These are phyloP conservation scores for Albifimbria verrucaria DNA, from an alignment of 2,329 filamentous ascomycete genomes.

Conservation along the genomic window DNA sequence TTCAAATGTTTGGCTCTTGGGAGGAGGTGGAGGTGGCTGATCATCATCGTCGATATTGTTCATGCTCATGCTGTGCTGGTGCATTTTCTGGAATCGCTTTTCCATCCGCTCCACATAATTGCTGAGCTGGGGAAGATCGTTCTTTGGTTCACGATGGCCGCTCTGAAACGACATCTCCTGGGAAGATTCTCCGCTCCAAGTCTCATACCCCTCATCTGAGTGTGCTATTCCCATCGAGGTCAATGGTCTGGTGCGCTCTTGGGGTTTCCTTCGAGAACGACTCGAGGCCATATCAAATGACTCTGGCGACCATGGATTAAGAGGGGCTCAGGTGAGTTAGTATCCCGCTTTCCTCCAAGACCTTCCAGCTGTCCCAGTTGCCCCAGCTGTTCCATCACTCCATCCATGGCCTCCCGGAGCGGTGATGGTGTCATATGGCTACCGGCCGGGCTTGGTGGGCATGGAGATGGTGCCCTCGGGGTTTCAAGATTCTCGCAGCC, in stretches of 20 bases:
- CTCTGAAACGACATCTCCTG: constrained; percentile 41
- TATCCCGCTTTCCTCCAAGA: constrained; percentile 50
- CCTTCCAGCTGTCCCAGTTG: constrained; percentile 72
- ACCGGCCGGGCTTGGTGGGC: constrained; percentile 63
- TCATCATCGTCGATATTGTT: constrained; percentile 35
- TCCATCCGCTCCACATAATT: constrained; percentile 95
- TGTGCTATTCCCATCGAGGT: constrained; percentile 71
- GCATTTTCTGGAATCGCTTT: constrained; percentile 69
- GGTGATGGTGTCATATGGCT: constrained; percentile 83
- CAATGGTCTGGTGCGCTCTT: constrained; percentile 46
- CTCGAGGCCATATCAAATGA: constrained; percentile 62
- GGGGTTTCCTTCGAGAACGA: constrained; percentile 19
- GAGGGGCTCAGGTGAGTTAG: constrained; percentile 53
- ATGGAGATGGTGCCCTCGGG: constrained; percentile 59
- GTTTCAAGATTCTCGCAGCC: constrained; percentile 30
- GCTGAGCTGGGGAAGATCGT: constrained; percentile 67
- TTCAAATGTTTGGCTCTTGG: constrained; percentile 48
- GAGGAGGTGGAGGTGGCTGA: constrained; percentile 61
- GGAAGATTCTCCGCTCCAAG: constrained; percentile 52
- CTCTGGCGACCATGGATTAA: constrained; percentile 87
- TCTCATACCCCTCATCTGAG: constrained; percentile 60
- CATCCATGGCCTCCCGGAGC: constrained; percentile 92
- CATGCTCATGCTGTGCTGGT: constrained; percentile 53
- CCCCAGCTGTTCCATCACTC: constrained; percentile 92
- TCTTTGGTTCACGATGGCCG: constrained; percentile 41